Conservation (phyloP, 1,284 basidiomycete species). For the Fomitopsis betulina region DNA sequence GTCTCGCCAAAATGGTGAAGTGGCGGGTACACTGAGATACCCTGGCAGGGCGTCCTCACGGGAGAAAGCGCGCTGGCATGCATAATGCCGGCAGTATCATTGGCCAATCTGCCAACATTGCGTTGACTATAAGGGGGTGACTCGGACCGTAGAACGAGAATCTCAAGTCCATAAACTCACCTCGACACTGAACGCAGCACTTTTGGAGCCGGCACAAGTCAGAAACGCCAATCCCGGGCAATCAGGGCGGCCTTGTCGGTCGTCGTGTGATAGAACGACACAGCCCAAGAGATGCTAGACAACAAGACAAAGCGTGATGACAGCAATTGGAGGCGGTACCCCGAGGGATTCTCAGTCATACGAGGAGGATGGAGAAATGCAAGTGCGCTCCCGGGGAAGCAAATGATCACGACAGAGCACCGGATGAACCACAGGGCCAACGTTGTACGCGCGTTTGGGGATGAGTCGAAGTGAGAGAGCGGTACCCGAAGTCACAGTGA, state of each 20-base stretch:
- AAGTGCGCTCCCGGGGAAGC: not conserved
- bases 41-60: too few relatives aligned
- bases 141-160: too few relatives aligned
- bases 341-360: not conserved
- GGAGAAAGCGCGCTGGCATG: too few relatives aligned
- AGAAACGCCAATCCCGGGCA: not conserved
- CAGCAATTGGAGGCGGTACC: not conserved
- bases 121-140: too few relatives aligned
- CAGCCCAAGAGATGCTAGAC: not conserved
- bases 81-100: too few relatives aligned
- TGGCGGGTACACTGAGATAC: too few relatives aligned
- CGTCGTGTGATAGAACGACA: not conserved
- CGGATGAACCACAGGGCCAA: not conserved
- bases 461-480: not conserved
- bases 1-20: too few relatives aligned
- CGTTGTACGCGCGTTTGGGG: not conserved
- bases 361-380: not conserved
- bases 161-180: too few relatives aligned
- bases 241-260: not conserved
- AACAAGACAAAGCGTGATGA: not conserved
- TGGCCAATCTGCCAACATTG: too few relatives aligned
- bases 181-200: too few relatives aligned
- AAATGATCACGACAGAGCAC: not conserved
- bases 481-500: slow-evolving; percentile 20
- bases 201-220: not conserved